Conservation (phyloP, 2,329 filamentous ascomycete genomes). For the Fusarium nematophilum region DNA sequence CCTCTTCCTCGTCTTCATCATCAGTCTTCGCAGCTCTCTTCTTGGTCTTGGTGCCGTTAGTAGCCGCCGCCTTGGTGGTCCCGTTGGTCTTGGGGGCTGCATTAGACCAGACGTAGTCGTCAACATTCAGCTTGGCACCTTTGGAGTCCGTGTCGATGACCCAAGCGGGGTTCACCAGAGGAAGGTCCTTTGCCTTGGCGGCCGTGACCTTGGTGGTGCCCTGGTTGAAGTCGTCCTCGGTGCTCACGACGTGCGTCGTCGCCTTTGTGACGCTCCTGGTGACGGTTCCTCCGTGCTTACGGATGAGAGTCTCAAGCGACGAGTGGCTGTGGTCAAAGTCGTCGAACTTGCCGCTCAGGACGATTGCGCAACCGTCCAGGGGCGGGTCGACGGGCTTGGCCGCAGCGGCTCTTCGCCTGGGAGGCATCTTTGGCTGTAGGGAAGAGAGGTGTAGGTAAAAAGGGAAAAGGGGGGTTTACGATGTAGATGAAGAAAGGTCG, state of each 20-base stretch:
- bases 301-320: conserved; percentile 59
- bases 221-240: conserved; percentile 62
- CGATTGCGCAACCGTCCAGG: conserved; percentile 63
- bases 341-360: conserved; percentile 70
- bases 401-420: conserved; percentile 36
- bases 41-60: conserved; percentile 34
- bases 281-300: conserved; percentile 60
- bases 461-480: neutral
- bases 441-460: neutral
- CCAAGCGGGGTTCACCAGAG: conserved; percentile 71
- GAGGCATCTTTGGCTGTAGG: conserved; percentile 30
- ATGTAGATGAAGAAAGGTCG: neutral
- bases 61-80: conserved; percentile 29
- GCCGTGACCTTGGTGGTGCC: conserved; percentile 63
- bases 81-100: conserved; percentile 42
- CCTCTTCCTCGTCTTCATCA: conserved; percentile 42
- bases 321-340: conserved; percentile 63
- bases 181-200: conserved; percentile 59
- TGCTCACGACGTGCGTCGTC: conserved; percentile 69
- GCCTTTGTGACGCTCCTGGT: conserved; percentile 59
- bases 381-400: conserved; percentile 45
- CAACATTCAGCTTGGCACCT: conserved; percentile 38
- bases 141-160: conserved; percentile 63
- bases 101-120: conserved; percentile 43
- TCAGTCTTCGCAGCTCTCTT: conserved; percentile 43